Base-by-base conservation (phyloP, 2,329 filamentous ascomycete species). In the Sclerotinia trifoliorum region DNA sequence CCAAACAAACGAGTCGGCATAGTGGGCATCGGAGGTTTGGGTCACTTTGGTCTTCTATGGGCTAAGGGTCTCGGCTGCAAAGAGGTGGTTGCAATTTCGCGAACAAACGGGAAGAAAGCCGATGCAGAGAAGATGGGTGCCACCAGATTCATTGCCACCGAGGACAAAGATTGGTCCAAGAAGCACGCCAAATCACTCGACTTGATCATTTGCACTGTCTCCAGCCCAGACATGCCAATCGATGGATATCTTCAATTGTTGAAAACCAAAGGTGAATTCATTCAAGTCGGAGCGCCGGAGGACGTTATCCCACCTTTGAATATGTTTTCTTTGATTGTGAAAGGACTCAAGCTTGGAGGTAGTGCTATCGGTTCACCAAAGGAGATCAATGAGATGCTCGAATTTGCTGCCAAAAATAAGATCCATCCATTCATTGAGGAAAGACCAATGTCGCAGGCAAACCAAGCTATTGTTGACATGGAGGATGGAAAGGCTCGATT, bases 1-100 rank as follows among this genome's bases (percentile, higher is more conserved):
- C 58, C 58, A 3, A 17, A 19, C 5, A 90, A 89, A 77, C 82
- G 80, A 10, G 89, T 93, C 0, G 90, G 87, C 0, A 84, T 93
- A 63, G 81, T 92, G 7, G 90, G 90, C 4, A 82, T 93, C 15
- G 90, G 90, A 8, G 90, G 90, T 0, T 79, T 93, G 0, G 90
- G 90, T 0, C 90, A 94, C 76, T 85, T 92, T 71, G 91, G 85
- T 0, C 77, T 93, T 26, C 81, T 91, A 69, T 92, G 86, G 77
- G 87, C 90, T 0, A 86, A 84, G 72, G 90, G 90, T 0, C 79
- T 94, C 1, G 88, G 88, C 17, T 88, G 88, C 39, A 87, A 91
- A 61, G 83, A 83, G 5, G 83, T 88, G 7, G 86, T 88, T 29
- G 88, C 86, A 26, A 84, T 90, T 32, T 68, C 66, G 35, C 49